phyloP scores from a whole-genome alignment of 2,329 filamentous ascomycete species.

The Knufia petricola region DNA sequence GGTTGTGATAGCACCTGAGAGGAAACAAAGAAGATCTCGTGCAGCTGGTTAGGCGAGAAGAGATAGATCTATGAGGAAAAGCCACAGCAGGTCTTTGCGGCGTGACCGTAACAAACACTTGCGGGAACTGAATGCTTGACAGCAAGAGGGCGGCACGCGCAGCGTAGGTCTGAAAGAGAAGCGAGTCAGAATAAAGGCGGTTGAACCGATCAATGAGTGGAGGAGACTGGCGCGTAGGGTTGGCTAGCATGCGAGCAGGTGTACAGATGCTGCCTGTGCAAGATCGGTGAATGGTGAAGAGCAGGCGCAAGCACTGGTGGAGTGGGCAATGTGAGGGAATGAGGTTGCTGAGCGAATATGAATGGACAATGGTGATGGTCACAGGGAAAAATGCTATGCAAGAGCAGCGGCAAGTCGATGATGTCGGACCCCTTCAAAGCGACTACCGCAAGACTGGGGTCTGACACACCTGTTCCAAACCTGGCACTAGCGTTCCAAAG shows the following conservation, averaged over 20 bases:
- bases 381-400: conserved; percentile 8
- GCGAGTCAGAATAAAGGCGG: conserved; percentile 7
- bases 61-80: conserved; percentile 7
- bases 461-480: conserved; percentile 1
- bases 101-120: conserved; percentile 8
- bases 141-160: conserved; percentile 6
- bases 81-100: conserved; percentile 5
- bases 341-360: conserved; percentile 8
- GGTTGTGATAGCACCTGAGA: not conserved
- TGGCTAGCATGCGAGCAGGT: conserved; percentile 6
- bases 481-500: conserved; percentile 4
- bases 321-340: conserved; percentile 9
- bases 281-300: conserved; percentile 5
- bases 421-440: conserved; percentile 5
- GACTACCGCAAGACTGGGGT: conserved; percentile 4
- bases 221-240: conserved; percentile 11
- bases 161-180: conserved; percentile 1
- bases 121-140: not conserved
- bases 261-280: not conserved
- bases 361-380: conserved; percentile 8
- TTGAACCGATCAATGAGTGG: conserved; percentile 8
- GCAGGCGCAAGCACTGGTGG: conserved; percentile 3
- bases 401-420: conserved; percentile 8
- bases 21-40: conserved; percentile 6
- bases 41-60: conserved; percentile 6